A percentile compares a stretch with the other conserved stretches of the same genome.
These are phyloP conservation scores for Panicum hallii DNA, from an alignment of 202 grass and related monocot species.

Conservation along the genomic window DNA sequence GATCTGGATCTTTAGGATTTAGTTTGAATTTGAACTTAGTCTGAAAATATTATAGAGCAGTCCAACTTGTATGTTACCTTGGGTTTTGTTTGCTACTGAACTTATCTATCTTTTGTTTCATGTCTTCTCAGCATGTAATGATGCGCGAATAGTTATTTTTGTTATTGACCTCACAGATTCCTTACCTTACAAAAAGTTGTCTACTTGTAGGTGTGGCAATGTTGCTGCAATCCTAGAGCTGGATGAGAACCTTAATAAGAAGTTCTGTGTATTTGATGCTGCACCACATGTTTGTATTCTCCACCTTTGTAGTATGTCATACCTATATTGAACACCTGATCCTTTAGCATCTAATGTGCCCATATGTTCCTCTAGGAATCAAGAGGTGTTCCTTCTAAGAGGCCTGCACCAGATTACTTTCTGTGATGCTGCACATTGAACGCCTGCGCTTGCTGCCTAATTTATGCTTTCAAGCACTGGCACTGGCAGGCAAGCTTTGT, in stretches of 20 bases:
- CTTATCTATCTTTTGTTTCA: neutral
- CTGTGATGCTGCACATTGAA: slow-evolving; percentile 50
- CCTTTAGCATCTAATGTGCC: slow-evolving; percentile 32
- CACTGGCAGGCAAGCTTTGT: slow-evolving; percentile 7
- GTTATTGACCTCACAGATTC: slow-evolving; percentile 1
- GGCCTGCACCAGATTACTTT: slow-evolving; percentile 96
- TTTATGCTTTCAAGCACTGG: slow-evolving; percentile 32
- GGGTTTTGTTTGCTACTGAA: neutral
- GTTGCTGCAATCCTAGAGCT: slow-evolving; percentile 98
- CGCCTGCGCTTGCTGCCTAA: neutral
- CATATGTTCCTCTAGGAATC: slow-evolving; percentile 62
- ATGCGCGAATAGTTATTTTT: slow-evolving; percentile 2
- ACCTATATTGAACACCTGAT: neutral
- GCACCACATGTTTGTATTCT: slow-evolving; percentile 85
- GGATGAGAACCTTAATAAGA: slow-evolving; percentile 89
- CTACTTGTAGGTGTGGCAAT: slow-evolving; percentile 84
- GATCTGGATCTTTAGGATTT: neutral
- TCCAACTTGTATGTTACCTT: neutral
- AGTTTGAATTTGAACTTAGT: neutral
- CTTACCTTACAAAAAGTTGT: slow-evolving; percentile 36
- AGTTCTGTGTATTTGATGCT: slow-evolving; percentile 96
- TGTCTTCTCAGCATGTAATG: neutral
- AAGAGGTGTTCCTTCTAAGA: slow-evolving; percentile 96
- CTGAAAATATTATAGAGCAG: neutral
- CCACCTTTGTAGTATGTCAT: neutral